Evolutionary conservation across 1,284 basidiomycete genomes (phyloP).

Genomic region (Irpex sp.): DNA sequence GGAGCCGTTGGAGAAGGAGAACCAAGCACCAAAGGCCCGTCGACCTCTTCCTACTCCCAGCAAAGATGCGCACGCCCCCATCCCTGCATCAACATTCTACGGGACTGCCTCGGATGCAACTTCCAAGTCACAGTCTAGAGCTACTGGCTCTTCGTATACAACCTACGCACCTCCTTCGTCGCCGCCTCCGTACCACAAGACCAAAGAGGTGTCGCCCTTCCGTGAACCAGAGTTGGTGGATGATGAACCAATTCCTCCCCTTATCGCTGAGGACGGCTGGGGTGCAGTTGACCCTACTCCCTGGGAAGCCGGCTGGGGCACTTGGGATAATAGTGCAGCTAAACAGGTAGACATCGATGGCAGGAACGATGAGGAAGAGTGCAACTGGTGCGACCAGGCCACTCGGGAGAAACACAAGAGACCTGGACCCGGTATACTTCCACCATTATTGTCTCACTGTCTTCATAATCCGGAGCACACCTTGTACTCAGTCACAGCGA

Average conservation of each 20-base stretch:
- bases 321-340: slow-evolving; percentile 8
- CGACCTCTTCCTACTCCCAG: slow-evolving; percentile 9
- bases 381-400: slow-evolving; percentile 61
- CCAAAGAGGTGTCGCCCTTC: slow-evolving; percentile 28
- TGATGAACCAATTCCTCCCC: slow-evolving; percentile 28
- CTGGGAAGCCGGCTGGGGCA: neutral
- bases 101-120: slow-evolving; percentile 6
- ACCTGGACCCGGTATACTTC: slow-evolving; percentile 66
- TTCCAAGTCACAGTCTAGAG: slow-evolving; percentile 16
- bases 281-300: slow-evolving; percentile 9
- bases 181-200: slow-evolving; percentile 5
- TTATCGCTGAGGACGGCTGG: slow-evolving; percentile 15
- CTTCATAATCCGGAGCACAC: slow-evolving; percentile 70
- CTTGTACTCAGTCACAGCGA: slow-evolving; percentile 58
- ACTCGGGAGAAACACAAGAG: slow-evolving; percentile 39
- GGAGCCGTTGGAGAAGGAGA: slow-evolving; percentile 11
- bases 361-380: slow-evolving; percentile 53
- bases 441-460: slow-evolving; percentile 58
- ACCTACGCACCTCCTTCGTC: slow-evolving; percentile 22
- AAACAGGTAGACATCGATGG: slow-evolving; percentile 48
- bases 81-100: slow-evolving; percentile 19
- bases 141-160: slow-evolving; percentile 29
- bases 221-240: slow-evolving; percentile 47
- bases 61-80: slow-evolving; percentile 13
- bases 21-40: slow-evolving; percentile 8